These are phyloP conservation scores for Salix viminalis DNA, from an alignment of 345 rosid genomes.

Conservation along the genomic window DNA sequence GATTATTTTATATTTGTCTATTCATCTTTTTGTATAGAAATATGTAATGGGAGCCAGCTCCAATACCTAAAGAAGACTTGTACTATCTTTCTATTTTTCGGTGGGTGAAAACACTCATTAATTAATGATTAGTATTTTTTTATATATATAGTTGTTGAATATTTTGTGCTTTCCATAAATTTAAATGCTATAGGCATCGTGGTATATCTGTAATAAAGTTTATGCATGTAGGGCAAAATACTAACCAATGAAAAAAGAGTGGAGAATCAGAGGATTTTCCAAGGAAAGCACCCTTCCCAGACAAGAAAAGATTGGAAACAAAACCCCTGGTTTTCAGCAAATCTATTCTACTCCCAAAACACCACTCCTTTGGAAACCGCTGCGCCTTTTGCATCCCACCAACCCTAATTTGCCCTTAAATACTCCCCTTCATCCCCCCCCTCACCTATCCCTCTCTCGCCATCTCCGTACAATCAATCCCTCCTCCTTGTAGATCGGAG, in stretches of 20 bases:
- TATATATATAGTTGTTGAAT: no score
- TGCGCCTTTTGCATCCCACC: neutral
- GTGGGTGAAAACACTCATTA: neutral
- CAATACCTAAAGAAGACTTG: neutral
- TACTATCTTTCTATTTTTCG: neutral
- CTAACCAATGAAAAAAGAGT: neutral
- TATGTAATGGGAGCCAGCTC: neutral
- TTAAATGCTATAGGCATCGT: neutral
- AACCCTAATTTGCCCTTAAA: neutral
- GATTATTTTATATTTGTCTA: neutral
- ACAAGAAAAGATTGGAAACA: slow-evolving; percentile 12
- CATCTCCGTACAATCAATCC: neutral
- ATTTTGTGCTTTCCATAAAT: neutral
- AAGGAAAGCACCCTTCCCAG: slow-evolving; percentile 2
- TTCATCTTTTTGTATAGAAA: neutral
- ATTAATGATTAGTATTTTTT: neutral
- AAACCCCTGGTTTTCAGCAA: slow-evolving; percentile 27
- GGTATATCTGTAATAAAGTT: slow-evolving; percentile 29
- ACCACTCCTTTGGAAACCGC: slow-evolving; percentile 20
- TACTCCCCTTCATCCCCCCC: neutral
- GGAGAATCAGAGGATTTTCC: slow-evolving; percentile 4
- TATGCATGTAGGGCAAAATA: slow-evolving; percentile 32
- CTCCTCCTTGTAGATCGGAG: neutral
- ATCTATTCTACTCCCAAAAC: neutral
- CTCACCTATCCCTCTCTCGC: neutral